Evolutionary conservation across 2,329 filamentous ascomycete species (phyloP).

Genomic region (Chaetomium sp.): DNA sequence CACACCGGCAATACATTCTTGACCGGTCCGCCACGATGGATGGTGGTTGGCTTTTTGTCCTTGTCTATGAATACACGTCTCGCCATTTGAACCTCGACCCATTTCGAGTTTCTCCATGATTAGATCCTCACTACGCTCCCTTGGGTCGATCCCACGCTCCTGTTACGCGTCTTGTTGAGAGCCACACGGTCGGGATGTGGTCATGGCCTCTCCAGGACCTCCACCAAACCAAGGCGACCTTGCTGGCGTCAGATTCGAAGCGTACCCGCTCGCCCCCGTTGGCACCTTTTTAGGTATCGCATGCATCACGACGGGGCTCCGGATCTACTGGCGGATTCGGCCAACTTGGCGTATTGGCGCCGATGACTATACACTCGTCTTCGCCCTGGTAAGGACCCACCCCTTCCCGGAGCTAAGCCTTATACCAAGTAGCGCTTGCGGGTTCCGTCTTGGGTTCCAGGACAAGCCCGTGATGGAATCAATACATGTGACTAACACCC

Average conservation of each 20-base stretch:
- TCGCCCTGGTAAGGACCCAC: constrained; percentile 14
- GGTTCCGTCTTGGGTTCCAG: background rate
- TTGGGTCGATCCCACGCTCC: background rate
- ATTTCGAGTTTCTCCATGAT: background rate
- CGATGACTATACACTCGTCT: constrained; percentile 13
- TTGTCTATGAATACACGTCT: background rate
- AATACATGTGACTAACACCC: background rate
- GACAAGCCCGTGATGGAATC: background rate
- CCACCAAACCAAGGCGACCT: background rate
- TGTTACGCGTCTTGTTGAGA: background rate
- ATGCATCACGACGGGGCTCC: constrained; percentile 13
- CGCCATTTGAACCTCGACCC: background rate
- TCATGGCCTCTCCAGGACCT: constrained; percentile 1
- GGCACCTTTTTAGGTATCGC: constrained; percentile 13
- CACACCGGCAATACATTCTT: background rate
- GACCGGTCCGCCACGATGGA: background rate
- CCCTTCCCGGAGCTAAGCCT: background rate
- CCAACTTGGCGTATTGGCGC: constrained; percentile 10
- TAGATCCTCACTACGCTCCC: background rate
- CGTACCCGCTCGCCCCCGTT: constrained; percentile 10
- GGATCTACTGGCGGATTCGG: constrained; percentile 12
- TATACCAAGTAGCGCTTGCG: background rate
- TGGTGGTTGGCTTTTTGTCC: background rate
- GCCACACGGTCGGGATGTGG: background rate
- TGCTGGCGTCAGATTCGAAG: background rate